Evolutionary conservation across 2,329 filamentous ascomycete species (phyloP).

Genomic region (Fonsecaea multimorphosa): DNA sequence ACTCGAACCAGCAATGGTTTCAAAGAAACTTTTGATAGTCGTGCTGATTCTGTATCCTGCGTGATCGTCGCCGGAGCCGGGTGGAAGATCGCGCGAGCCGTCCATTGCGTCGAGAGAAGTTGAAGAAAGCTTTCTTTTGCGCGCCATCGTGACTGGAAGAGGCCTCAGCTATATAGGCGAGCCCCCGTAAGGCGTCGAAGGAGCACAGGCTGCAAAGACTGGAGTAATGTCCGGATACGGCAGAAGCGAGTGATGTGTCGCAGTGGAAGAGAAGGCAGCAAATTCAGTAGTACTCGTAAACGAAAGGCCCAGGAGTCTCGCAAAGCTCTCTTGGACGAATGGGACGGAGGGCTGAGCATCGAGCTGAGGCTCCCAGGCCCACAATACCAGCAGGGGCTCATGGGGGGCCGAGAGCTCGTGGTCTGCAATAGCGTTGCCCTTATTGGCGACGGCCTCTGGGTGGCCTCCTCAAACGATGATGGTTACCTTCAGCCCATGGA

Average conservation of each 20-base stretch:
- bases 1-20: constrained; percentile 32
- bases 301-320: constrained; percentile 9
- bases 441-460: constrained; percentile 18
- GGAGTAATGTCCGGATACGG: constrained; percentile 1
- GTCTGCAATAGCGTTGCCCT: constrained; percentile 20
- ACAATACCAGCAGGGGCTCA: constrained; percentile 18
- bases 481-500: constrained; percentile 24
- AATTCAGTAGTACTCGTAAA: constrained; percentile 15
- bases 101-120: constrained; percentile 33
- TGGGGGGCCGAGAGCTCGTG: constrained; percentile 23
- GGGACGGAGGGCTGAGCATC: constrained; percentile 28
- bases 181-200: constrained; percentile 17
- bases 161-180: constrained; percentile 28
- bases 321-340: constrained; percentile 22
- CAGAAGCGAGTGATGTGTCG: constrained; percentile 9
- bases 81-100: constrained; percentile 19
- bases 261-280: constrained; percentile 16
- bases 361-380: constrained; percentile 32
- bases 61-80: constrained; percentile 14
- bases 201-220: constrained; percentile 9
- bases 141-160: constrained; percentile 17
- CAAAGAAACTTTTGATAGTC: constrained; percentile 32
- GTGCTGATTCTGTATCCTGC: constrained; percentile 23
- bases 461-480: not conserved
- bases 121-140: constrained; percentile 31